Evolutionary conservation across 2,329 filamentous ascomycete species (phyloP), one percentile per base, ranked within the genome.

Genomic region (Chaetomium globosum): DNA sequence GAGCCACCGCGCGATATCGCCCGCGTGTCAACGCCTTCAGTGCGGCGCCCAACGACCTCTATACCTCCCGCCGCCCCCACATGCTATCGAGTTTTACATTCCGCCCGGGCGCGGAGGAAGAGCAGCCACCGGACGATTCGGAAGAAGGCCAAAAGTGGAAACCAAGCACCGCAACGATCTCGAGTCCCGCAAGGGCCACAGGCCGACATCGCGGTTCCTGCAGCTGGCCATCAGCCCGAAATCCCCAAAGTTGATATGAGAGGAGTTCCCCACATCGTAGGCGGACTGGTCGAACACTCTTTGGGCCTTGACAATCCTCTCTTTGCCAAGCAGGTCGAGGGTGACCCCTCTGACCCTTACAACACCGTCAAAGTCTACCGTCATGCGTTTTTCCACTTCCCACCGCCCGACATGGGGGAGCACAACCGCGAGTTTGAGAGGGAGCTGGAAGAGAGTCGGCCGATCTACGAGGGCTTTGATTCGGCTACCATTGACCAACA

Each of bases 361-460:
- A 52, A 55, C 30, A 19, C n/a, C 7, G 1, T 52, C 33, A 30
- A 46, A 9, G 49, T 59, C 23, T 6, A 23, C 6, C 61, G 64
- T 16, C 64, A 61, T 23, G 4, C 23, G 0, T 63, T 54, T 10
- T 54, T 43, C 19, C 19, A 30, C 7, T 68, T 54, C 33, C 67
- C 67, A 10, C 48, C 43, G 21, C 64, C 64, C 21, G 62, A 68
- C 46, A 63, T 68, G 52, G 6, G 16, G 3, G 52, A 61, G 10
- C 2, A 10, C 8, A 68, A 66, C 33, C 33, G 46, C n/a, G 59
- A 63, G 33, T 59, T 68, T 23, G 62, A 65, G 12, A 39, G 19
- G 53, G 28, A 58, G 23, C 52, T 67, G 13, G 59, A 63, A 46
- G 33, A 30, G 28, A 28, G 28, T 13, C 33, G 43, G 21, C 43